Evolutionary conservation across 73 alveolate species (phyloP).

Genomic region (Stentor coeruleus): DNA sequence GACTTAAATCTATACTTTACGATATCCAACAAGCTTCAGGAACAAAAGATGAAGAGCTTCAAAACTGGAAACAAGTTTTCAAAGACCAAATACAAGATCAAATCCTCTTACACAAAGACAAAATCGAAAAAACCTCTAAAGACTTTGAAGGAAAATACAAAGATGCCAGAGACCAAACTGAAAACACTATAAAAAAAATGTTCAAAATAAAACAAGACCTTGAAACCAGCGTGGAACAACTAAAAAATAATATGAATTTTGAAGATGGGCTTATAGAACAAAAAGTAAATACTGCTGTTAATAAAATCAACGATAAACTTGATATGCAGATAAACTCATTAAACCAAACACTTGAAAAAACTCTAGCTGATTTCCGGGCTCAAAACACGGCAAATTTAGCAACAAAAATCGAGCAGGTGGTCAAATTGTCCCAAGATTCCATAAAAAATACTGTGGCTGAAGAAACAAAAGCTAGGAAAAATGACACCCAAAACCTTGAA

Average conservation of each 20-base stretch:
- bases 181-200: neutral
- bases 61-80: neutral
- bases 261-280: conserved; percentile 16
- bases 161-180: conserved; percentile 13
- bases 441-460: neutral
- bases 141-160: neutral
- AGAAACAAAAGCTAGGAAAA: neutral
- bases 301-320: neutral
- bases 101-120: neutral
- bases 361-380: neutral
- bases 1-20: neutral
- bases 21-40: neutral
- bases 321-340: neutral
- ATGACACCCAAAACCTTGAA: neutral
- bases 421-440: neutral
- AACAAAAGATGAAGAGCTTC: neutral
- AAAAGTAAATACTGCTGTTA: neutral
- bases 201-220: neutral
- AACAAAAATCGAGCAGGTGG: neutral
- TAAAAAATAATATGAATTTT: neutral
- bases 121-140: neutral
- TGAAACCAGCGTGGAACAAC: neutral
- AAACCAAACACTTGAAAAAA: neutral
- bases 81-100: neutral
- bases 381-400: neutral